Evolutionary conservation across 2,329 filamentous ascomycete genomes (phyloP), one percentile per base, ranked within the genome.

Genomic region (Mariannaea sp.): DNA sequence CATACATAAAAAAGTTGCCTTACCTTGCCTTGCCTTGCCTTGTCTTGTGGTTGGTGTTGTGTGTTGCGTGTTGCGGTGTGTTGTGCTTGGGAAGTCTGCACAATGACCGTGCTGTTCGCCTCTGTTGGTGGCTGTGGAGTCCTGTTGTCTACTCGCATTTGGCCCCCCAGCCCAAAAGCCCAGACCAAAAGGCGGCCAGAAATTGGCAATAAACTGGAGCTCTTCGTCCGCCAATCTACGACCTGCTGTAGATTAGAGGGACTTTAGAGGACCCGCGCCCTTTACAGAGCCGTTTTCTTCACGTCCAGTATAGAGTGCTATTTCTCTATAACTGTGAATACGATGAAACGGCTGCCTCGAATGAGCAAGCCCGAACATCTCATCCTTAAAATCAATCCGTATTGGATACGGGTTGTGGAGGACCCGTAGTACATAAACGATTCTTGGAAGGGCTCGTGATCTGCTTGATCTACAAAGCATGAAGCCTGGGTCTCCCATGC

Each of bases 281-380:
- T 64, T 55, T 61, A 60, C 56, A 51, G 47, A 49, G 49, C 49
- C 38, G 51, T 59, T 61, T 55, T 55, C 61, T 51, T 57, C 61
- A 61, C 61, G 49, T n/a, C n/a, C n/a, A n/a, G n/a, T n/a, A n/a
- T n/a, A n/a, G n/a, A n/a, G 26, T 48, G 46, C 46, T 50, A 38
- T 55, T 59, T 61, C 57, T 55, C 61, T 51, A n/a, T 57, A 61
- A 61, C 61, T 50, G 41, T 59, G 49, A 35, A 64, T 64, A 59
- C 44, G 58, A 64, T 61, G 55, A 57, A 49, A 29, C 7, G 53
- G 50, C 36, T 14, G 24, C 16, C 36, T 48, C 20, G 9, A 10
- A n/a, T 19, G 20, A 41, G 20, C 10, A 40, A 16, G 33, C 17
- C n/a, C n/a, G n/a, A n/a, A n/a, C n/a, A n/a, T n/a, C n/a, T n/a